These are phyloP conservation scores for Mycena filopes DNA, from an alignment of 768 basidiomycete genomes.

Conservation along the genomic window DNA sequence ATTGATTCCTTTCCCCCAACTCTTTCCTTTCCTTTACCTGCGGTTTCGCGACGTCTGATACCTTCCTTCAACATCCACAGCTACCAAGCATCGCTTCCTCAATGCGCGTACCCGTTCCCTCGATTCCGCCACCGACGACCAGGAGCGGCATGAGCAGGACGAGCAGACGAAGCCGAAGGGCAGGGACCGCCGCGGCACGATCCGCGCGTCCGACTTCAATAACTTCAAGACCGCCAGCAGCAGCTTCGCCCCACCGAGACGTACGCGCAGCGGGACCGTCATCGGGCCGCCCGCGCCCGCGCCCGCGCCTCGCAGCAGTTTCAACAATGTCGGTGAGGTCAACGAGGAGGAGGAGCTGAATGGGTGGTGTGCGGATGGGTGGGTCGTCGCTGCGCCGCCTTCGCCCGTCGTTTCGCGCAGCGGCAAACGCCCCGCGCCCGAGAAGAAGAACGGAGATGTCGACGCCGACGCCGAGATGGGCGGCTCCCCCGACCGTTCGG, in stretches of 20 bases:
- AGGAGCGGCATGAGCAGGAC: no score
- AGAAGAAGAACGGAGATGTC: constrained; percentile 23
- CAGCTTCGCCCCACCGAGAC: constrained; percentile 40
- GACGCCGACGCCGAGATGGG: constrained; percentile 10
- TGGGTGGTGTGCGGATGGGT: constrained; percentile 43
- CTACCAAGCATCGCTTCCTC: constrained; percentile 22
- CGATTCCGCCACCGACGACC: constrained; percentile 25
- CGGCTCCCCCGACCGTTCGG: constrained; percentile 20
- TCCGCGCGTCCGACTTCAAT: constrained; percentile 59
- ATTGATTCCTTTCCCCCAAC: background rate
- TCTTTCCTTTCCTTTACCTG: background rate
- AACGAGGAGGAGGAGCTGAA: constrained; percentile 29
- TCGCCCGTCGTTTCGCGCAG: constrained; percentile 46
- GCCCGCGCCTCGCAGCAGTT: no score
- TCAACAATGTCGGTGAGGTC: constrained; percentile 30
- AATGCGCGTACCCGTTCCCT: constrained; percentile 37
- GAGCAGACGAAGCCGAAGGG: constrained; percentile 34
- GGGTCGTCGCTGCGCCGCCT: constrained; percentile 50
- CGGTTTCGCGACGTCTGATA: background rate
- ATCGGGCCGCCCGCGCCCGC: constrained; percentile 37
- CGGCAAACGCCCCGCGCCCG: constrained; percentile 33
- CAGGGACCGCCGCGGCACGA: constrained; percentile 58
- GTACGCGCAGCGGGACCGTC: constrained; percentile 49
- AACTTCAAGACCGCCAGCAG: no score
- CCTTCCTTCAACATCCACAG: constrained; percentile 10